Percentiles rank a stretch among this genome's conserved stretches.
Conservation (phyloP, 2,329 filamentous ascomycete species). For the Zymoseptoria ardabiliae region DNA sequence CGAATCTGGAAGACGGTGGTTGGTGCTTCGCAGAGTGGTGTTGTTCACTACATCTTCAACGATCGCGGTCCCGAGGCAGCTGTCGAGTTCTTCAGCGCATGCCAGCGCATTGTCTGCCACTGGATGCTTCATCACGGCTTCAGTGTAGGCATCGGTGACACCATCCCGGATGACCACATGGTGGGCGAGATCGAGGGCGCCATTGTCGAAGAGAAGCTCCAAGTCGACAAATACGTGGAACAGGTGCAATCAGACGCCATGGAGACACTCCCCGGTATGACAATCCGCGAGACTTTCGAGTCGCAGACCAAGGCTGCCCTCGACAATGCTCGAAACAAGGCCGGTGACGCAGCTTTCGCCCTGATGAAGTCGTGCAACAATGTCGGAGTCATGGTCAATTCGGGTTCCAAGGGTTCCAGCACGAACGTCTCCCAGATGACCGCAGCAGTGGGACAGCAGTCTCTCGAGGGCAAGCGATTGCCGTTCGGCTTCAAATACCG, state of each 20-base stretch:
- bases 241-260: conserved; percentile 78
- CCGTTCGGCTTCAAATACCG: conserved; percentile 99
- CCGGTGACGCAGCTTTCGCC: conserved; percentile 84
- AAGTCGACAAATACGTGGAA: conserved; percentile 68
- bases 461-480: conserved; percentile 97
- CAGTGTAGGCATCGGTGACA: conserved; percentile 97
- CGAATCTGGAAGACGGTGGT: conserved; percentile 90
- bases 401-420: conserved; percentile 95
- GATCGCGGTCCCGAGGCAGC: conserved; percentile 79
- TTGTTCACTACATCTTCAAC: conserved; percentile 94
- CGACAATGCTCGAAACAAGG: conserved; percentile 92
- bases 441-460: conserved; percentile 93
- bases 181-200: conserved; percentile 77
- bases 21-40: conserved; percentile 80
- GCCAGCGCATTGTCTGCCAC: conserved; percentile 90
- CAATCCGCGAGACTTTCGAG: conserved; percentile 95
- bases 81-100: conserved; percentile 92
- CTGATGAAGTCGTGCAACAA: conserved; percentile 95
- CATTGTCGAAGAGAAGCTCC: conserved; percentile 72
- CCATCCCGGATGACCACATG: conserved; percentile 80
- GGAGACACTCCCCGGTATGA: conserved; percentile 96
- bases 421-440: conserved; percentile 99
- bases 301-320: conserved; percentile 90
- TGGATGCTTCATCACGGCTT: conserved; percentile 95
- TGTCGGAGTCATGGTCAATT: conserved; percentile 89